A percentile compares a stretch with the other conserved stretches of the same genome.
These are phyloP conservation scores for Lipomyces sp. DNA, from an alignment of 805 yeast genomes.

Conservation along the genomic window DNA sequence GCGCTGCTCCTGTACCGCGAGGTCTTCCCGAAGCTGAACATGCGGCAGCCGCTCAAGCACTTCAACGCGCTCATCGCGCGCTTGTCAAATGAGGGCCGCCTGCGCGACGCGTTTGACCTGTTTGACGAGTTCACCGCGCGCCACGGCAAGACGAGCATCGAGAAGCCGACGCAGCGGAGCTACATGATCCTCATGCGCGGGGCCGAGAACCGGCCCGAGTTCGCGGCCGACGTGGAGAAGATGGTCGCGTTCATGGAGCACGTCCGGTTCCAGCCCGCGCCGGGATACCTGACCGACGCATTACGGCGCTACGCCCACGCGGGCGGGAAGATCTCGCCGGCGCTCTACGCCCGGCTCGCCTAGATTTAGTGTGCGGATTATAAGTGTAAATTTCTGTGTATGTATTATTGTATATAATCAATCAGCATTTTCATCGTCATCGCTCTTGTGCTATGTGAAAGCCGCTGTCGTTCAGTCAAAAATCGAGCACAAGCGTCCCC, in stretches of 20 bases:
- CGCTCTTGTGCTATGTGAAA: too few species aligned
- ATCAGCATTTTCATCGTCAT: too few species aligned
- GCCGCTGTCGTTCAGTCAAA: too few species aligned
- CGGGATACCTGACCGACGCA: too few species aligned
- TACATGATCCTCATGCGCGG: not conserved
- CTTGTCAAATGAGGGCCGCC: conserved; percentile 4
- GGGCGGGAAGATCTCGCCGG: not conserved
- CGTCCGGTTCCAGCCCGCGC: too few species aligned
- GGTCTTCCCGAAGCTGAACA: conserved; percentile 5
- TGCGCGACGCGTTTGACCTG: conserved; percentile 11
- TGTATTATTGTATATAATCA: too few species aligned
- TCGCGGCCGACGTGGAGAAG: too few species aligned
- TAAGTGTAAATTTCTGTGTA: not conserved
- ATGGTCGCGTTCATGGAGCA: too few species aligned
- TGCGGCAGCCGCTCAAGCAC: conserved; percentile 1
- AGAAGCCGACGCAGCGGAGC: not conserved
- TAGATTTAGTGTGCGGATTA: not conserved
- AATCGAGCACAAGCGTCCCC: conserved; percentile 48
- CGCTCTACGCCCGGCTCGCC: not conserved
- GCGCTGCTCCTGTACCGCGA: conserved; percentile 10
- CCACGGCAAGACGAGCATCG: not conserved
- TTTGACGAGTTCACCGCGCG: not conserved
- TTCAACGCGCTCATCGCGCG: conserved; percentile 6
- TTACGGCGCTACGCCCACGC: too few species aligned
- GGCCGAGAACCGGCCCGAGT: too few species aligned